A percentile compares a stretch with the other conserved stretches of the same genome.
Conservation (phyloP, 306 rosid species). For the Rubus parviflorus region DNA sequence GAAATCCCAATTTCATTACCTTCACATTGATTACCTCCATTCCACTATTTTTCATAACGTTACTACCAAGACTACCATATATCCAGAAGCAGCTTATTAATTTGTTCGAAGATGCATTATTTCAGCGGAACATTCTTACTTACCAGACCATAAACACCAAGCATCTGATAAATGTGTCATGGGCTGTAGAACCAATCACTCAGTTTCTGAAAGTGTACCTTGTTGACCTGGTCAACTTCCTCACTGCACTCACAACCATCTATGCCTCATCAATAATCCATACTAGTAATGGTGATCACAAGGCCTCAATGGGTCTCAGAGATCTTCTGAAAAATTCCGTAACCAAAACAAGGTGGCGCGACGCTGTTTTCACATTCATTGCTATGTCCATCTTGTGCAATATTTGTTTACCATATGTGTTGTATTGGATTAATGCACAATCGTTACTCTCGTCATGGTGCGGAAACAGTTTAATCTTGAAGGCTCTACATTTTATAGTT, state of each 20-base stretch:
- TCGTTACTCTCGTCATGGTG: background rate
- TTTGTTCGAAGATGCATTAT: background rate
- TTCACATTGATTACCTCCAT: background rate
- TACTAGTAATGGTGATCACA: background rate
- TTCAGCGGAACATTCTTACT: background rate
- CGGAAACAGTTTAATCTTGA: background rate
- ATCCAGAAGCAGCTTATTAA: background rate
- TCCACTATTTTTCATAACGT: background rate
- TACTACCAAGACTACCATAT: background rate
- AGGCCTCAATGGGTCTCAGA: slow-evolving; percentile 7
- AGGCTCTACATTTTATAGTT: background rate
- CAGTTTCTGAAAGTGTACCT: background rate
- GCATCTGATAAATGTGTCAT: background rate
- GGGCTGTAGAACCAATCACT: background rate
- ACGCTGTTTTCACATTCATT: background rate
- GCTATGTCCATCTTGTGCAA: background rate
- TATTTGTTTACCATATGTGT: background rate
- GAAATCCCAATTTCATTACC: slow-evolving; percentile 3
- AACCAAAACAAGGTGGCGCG: background rate
- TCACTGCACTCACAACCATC: slow-evolving; percentile 4
- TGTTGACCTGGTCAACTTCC: background rate
- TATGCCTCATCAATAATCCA: background rate
- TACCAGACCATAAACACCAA: background rate
- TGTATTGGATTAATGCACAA: background rate
- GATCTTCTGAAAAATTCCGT: background rate